Conservation (phyloP, 208 protist species). For the Leptomonas pyrrhocoris region DNA sequence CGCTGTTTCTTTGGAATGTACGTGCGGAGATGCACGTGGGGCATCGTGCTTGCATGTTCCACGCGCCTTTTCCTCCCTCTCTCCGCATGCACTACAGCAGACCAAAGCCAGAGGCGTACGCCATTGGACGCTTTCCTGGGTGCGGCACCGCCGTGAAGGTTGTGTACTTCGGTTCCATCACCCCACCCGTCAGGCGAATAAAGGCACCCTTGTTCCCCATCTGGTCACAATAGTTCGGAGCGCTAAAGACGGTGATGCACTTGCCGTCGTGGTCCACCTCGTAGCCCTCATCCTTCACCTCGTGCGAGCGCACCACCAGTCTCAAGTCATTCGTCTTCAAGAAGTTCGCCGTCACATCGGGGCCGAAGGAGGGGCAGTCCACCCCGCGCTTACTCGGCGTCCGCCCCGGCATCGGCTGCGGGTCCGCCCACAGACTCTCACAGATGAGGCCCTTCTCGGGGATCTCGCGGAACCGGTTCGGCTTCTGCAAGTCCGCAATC, state of each 20-base stretch:
- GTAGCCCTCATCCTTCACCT: constrained; percentile 97
- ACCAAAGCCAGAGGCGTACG: constrained; percentile 70
- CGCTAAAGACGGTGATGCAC: constrained; percentile 97
- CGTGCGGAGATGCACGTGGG: no score
- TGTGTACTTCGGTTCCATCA: constrained; percentile 80
- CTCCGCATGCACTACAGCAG: constrained; percentile 40
- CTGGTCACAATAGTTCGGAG: constrained; percentile 99
- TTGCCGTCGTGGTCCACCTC: constrained; percentile 93
- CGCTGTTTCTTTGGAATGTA: no score
- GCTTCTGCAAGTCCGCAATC: constrained; percentile 95
- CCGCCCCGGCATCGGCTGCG: constrained; percentile 92
- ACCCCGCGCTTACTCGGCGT: constrained; percentile 96
- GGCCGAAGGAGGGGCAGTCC: constrained; percentile 95
- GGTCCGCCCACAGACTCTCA: constrained; percentile 98
- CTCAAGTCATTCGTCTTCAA: constrained; percentile 94
- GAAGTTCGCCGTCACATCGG: constrained; percentile 97
- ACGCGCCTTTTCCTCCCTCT: constrained; percentile 2
- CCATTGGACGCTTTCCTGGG: constrained; percentile 84
- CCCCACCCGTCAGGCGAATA: constrained; percentile 83
- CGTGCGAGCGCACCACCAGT: constrained; percentile 96
- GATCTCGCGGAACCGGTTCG: constrained; percentile 95
- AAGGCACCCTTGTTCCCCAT: constrained; percentile 93
- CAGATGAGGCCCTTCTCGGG: constrained; percentile 95
- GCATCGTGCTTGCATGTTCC: no score
- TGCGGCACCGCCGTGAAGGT: constrained; percentile 75